These are phyloP conservation scores for Heliamphora exappendiculata DNA, from an alignment of 148 eudicot genomes.

Conservation along the genomic window DNA sequence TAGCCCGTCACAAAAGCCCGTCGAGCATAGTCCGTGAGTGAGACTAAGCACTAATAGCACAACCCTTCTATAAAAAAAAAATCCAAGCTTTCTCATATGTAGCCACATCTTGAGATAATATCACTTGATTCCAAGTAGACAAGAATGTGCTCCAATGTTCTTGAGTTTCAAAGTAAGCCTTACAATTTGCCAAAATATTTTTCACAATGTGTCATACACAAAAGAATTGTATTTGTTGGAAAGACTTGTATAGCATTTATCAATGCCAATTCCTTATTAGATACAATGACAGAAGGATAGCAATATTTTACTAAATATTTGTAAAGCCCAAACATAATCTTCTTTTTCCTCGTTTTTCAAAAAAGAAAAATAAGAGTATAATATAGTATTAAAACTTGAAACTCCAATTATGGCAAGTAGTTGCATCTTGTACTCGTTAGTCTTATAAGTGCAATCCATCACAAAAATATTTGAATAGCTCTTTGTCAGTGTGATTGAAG, in stretches of 20 bases:
- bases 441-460: not conserved
- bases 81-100: not conserved
- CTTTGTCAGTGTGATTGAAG: not conserved
- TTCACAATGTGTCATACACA: too few relatives aligned
- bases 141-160: not conserved
- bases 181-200: not conserved
- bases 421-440: not conserved
- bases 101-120: not conserved
- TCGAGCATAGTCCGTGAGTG: too few relatives aligned
- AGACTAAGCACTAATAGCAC: too few relatives aligned
- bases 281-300: not conserved
- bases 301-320: not conserved
- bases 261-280: not conserved
- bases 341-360: not conserved
- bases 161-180: not conserved
- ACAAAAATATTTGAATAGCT: not conserved
- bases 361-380: not conserved
- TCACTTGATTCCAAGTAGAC: not conserved
- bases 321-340: not conserved
- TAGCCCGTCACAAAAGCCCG: too few relatives aligned
- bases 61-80: too few relatives aligned
- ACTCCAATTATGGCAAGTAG: not conserved
- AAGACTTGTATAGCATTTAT: not conserved
- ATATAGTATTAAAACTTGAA: not conserved
- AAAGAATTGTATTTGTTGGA: not conserved